Evolutionary conservation across 176 grass and related monocot species (phyloP), one percentile per base, ranked within the genome.

Genomic region (Elymus sibiricus): DNA sequence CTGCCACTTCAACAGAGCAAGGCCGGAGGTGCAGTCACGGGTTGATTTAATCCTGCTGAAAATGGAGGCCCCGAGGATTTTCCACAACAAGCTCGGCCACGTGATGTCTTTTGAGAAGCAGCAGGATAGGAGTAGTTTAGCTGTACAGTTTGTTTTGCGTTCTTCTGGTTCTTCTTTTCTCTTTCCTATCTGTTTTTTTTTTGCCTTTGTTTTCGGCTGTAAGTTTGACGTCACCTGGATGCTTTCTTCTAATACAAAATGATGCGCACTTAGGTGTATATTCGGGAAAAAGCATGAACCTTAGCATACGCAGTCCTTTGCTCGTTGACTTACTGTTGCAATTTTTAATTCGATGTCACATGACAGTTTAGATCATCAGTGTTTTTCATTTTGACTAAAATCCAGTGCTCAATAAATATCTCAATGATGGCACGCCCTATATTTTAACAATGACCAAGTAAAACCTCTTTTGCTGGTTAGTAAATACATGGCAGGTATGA

Each of bases 241-340:
- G 55, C 22, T 58, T 56, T 58, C 21, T 58, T 58, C 6, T 58
- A 58, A 0, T 58, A 9, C 55, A 58, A 58, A 58, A 0, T 9
- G 55, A 0, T 58, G 55, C 7, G 2, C 55, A 58, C 19, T 22
- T 58, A 9, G 0, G 21, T 58, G 6, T 0, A 0, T 58, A 19
- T 56, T 56, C 7, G 0, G 1, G 53, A 9, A 56, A 19, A 22
- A 9, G 3, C 68, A 59, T 44, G 84, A 43, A 71, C 11, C 25
- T 78, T 85, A 85, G 9, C 32, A 22, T 9, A 27, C 6, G 29
- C 2, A 5, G n/a, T 3, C 49, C 49, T 44, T 56, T 2, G 11
- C 0, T 0, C 47, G 3, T 8, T 0, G 21, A 1, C 39, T 65
- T 46, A 22, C 14, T 26, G 27, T 61, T 39, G 16, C 39, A 58